phyloP scores from a whole-genome alignment of 108 stramenopile species.

The Skeletonema costatum region DNA sequence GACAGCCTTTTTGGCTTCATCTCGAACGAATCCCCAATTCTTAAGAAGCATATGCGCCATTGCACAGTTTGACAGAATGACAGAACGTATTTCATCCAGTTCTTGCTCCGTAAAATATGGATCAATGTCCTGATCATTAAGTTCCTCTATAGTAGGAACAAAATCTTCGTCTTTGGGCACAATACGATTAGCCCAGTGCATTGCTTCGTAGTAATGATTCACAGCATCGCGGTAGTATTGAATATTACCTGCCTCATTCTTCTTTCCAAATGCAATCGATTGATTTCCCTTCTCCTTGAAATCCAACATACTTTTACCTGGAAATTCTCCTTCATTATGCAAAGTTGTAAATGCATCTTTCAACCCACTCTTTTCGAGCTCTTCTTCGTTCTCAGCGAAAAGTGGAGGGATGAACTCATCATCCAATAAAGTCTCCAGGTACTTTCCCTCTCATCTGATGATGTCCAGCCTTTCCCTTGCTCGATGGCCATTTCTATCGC shows the following conservation, averaged over 20 bases:
- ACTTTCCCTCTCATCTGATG: constrained; percentile 80
- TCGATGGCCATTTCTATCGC: constrained; percentile 86
- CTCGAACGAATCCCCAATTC: constrained; percentile 86
- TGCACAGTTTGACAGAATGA: constrained; percentile 76
- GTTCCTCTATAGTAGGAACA: constrained; percentile 51
- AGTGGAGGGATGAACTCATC: constrained; percentile 91
- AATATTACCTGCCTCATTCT: constrained; percentile 80
- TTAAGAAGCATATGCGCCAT: constrained; percentile 83
- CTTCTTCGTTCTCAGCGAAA: constrained; percentile 72
- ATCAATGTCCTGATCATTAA: constrained; percentile 32
- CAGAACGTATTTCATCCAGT: constrained; percentile 69
- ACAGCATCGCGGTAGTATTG: constrained; percentile 91
- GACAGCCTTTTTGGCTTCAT: constrained; percentile 68
- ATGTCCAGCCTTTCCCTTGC: constrained; percentile 86
- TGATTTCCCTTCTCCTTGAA: constrained; percentile 82
- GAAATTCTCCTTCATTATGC: constrained; percentile 76
- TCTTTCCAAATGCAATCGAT: constrained; percentile 71
- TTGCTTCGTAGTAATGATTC: constrained; percentile 87
- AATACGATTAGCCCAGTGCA: constrained; percentile 79
- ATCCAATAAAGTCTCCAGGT: constrained; percentile 78
- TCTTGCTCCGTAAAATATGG: constrained; percentile 68
- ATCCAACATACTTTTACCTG: constrained; percentile 68
- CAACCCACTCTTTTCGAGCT: constrained; percentile 74
- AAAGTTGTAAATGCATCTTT: constrained; percentile 80
- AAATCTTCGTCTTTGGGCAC: constrained; percentile 66